Base-by-base conservation (phyloP, 352 stramenopile genomes). In the Globisporangium megalacanthum region DNA sequence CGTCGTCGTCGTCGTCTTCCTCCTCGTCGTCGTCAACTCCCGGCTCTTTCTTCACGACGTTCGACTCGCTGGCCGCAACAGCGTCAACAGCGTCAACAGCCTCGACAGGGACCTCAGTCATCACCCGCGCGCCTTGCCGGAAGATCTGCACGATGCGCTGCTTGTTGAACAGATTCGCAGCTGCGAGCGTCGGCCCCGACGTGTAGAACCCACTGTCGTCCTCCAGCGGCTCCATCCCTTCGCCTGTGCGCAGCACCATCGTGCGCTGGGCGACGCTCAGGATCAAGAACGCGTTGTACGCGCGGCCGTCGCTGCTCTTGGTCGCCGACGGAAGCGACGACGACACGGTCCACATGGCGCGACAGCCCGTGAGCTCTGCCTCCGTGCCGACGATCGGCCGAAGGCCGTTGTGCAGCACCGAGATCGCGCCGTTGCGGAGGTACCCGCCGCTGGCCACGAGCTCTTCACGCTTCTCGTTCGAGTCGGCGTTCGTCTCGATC, bases 81-180 rank as follows among this genome's bases (percentile, higher is more conserved):
- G 25, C 37, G 20, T 49, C 37, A 61, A 45, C 9, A 3, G 25
- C 37, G 20, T 49, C 44, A 14, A 14, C 37, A 13, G 51, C 41
- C 39, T 77, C 69, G 9, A 73, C 65, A 0, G 75, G 68, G 7
- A 88, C 73, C 51, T 92, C 79, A 51, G 84, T 87, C 83, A 92
- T 92, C 45, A 92, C 79, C 14, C 83, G 78, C 20, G 77, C 79
- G 15, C 84, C 85, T 66, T 92, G 85, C 48, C 89, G 88, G 58
- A 92, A 94, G 46, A 95, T 83, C 56, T 95, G 85, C 13, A 95
- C 76, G 56, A 95, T 95, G 0, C 85, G 81, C 49, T 90, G 76
- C 47, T 86, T 81, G 52, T 81, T 70, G 51, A 95, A 91, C 60
- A 95, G 39, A 44, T 95, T 95, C 4, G 83, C 75, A 0, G 83